phyloP scores from a whole-genome alignment of 2,329 filamentous ascomycete genomes.

The Arthrobotrys megalospora region DNA sequence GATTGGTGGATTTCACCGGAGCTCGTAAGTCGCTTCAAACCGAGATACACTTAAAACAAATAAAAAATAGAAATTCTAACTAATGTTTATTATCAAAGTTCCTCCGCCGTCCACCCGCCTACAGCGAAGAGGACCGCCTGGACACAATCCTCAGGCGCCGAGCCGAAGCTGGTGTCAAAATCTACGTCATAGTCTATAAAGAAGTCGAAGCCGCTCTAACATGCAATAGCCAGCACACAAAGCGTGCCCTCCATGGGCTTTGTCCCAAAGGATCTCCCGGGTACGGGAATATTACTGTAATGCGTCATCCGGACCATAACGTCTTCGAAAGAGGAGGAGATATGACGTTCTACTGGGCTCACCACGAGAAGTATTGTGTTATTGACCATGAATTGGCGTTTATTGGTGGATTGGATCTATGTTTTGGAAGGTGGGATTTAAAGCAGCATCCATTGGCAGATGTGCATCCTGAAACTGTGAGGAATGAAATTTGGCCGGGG shows the following conservation, averaged over 20 bases:
- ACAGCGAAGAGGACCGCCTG: slow-evolving; percentile 86
- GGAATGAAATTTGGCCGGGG: slow-evolving; percentile 89
- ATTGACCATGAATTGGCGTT: slow-evolving; percentile 93
- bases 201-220: slow-evolving; percentile 85
- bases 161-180: slow-evolving; percentile 93
- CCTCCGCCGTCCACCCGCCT: slow-evolving; percentile 84
- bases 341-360: slow-evolving; percentile 98
- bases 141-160: slow-evolving; percentile 89
- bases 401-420: slow-evolving; percentile 93
- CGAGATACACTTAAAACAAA: background rate
- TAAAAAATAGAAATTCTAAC: background rate
- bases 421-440: slow-evolving; percentile 94
- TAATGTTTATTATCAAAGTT: slow-evolving; percentile 69
- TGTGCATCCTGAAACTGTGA: slow-evolving; percentile 85
- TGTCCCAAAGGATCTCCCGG: slow-evolving; percentile 87
- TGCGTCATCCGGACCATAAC: slow-evolving; percentile 96
- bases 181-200: slow-evolving; percentile 93
- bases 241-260: slow-evolving; percentile 83
- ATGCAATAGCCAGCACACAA: slow-evolving; percentile 94
- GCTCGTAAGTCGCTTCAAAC: slow-evolving; percentile 67
- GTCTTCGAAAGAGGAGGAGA: slow-evolving; percentile 92
- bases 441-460: slow-evolving; percentile 89
- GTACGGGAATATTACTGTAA: slow-evolving; percentile 87
- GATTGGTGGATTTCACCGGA: slow-evolving; percentile 98
- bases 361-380: slow-evolving; percentile 98